A percentile compares a stretch with the other conserved stretches of the same genome.
These are phyloP conservation scores for Melastoma candidum DNA, from an alignment of 441 rosid genomes.

Conservation along the genomic window DNA sequence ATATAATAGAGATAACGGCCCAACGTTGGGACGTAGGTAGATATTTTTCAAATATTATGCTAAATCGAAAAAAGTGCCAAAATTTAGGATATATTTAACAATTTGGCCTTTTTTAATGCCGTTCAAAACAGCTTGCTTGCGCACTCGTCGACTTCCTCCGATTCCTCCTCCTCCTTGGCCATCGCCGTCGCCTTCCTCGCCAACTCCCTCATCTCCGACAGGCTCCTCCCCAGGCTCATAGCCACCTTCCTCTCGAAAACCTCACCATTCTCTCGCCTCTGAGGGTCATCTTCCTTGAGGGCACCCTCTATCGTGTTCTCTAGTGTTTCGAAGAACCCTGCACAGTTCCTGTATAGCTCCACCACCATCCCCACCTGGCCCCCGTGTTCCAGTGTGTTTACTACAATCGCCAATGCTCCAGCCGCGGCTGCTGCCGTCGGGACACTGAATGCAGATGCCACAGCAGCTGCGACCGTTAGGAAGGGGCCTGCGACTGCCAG, in stretches of 20 bases:
- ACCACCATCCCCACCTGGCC: slow-evolving; percentile 15
- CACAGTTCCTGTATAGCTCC: slow-evolving; percentile 14
- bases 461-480: neutral
- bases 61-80: no score
- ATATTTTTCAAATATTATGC: no score
- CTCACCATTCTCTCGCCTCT: slow-evolving; percentile 13
- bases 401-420: slow-evolving; percentile 1
- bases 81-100: no score
- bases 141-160: slow-evolving; percentile 10
- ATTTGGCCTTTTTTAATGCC: neutral
- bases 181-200: slow-evolving; percentile 5
- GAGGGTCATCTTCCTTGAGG: slow-evolving; percentile 3
- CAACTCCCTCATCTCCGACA: slow-evolving; percentile 7
- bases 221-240: slow-evolving; percentile 11
- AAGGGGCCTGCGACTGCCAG: slow-evolving; percentile 8
- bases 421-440: neutral
- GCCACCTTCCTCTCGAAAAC: slow-evolving; percentile 15
- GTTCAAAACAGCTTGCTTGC: slow-evolving; percentile 15
- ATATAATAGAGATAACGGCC: no score
- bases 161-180: no score
- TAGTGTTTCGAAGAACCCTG: slow-evolving; percentile 5
- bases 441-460: neutral
- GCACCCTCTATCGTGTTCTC: slow-evolving; percentile 6
- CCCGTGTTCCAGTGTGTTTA: slow-evolving; percentile 10
- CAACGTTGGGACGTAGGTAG: no score